These are phyloP conservation scores for Petrea volubilis DNA, from an alignment of 257 asterid genomes.

Conservation along the genomic window DNA sequence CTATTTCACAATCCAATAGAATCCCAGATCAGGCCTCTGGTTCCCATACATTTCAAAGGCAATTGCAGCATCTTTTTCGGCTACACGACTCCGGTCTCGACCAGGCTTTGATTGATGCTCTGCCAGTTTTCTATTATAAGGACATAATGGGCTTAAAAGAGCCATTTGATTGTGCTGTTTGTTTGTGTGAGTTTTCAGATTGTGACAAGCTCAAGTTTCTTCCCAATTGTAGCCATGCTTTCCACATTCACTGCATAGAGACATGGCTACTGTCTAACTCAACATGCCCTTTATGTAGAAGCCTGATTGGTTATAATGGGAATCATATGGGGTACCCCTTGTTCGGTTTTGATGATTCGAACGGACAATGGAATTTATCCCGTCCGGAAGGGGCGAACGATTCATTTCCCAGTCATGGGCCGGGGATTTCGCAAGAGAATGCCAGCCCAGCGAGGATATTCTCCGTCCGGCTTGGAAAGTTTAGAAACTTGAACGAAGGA, in stretches of 20 bases:
- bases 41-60: conserved; percentile 55
- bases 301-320: conserved; percentile 30
- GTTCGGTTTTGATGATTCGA: conserved; percentile 13
- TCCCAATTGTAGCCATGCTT: conserved; percentile 47
- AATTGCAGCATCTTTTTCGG: conserved; percentile 51
- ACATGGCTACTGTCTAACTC: conserved; percentile 54
- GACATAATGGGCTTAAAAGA: conserved; percentile 42
- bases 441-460: conserved; percentile 33
- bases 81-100: conserved; percentile 51
- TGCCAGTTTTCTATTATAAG: conserved; percentile 41
- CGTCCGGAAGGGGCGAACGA: conserved; percentile 18
- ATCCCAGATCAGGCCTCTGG: conserved; percentile 34
- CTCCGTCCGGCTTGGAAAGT: conserved; percentile 62
- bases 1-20: conserved; percentile 52
- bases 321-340: conserved; percentile 16
- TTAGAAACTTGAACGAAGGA: conserved; percentile 32
- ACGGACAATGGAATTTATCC: conserved; percentile 19
- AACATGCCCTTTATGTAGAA: conserved; percentile 50
- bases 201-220: conserved; percentile 43
- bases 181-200: conserved; percentile 40
- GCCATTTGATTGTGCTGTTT: conserved; percentile 48
- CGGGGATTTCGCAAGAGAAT: conserved; percentile 18
- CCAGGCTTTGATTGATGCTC: conserved; percentile 36
- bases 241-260: conserved; percentile 48
- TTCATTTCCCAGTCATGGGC: not conserved